Evolutionary conservation across 768 basidiomycete species (phyloP), one percentile per base, ranked within the genome.

Genomic region (Mycena leptocephala): DNA sequence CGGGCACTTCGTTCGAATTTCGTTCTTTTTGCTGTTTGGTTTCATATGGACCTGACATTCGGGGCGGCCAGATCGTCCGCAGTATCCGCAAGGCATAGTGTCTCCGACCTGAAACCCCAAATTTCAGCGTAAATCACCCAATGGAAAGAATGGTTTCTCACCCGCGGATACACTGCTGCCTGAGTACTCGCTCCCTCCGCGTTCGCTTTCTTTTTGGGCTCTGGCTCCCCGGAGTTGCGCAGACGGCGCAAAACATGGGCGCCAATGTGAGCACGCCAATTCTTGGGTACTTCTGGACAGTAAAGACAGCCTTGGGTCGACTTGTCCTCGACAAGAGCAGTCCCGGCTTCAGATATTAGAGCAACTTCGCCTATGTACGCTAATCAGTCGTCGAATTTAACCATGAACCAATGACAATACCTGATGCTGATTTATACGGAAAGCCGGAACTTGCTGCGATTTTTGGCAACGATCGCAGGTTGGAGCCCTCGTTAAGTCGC

Each of bases 21-120:
- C 61, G 16, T 43, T 63, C n/a, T 43, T 63, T 5, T 26, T 24
- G 24, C 61, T 63, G 8, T 63, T n/a, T 2, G 61, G 37, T 14
- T 63, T 63, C 61, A 61, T 61, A 18, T 6, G n/a, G 20, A 61
- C 59, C n/a, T 61, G 41, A 20, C 63, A 65, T 20, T 65, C 63
- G 2, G 63, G 28, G 24, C 63, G 63, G 1, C 63, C 63, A 4
- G 63, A 65, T 2, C 43, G 63, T 6, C 63, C 63, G 28, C 63
- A 65, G 32, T 48, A 48, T 48, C 63, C 63, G 32, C 63, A 65
- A 8, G 63, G 63, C 26, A 46, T 6, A 5, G 28, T 10, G 2
- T 65, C 63, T 20, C 30, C 41, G 20, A 65, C 26, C 63, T 65
- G 9, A 30, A 43, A 18, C n/a, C n/a, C n/a, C 24, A n/a, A 20